phyloP scores from a whole-genome alignment of 179 eudicot genomes.

The Silene vulgaris region DNA sequence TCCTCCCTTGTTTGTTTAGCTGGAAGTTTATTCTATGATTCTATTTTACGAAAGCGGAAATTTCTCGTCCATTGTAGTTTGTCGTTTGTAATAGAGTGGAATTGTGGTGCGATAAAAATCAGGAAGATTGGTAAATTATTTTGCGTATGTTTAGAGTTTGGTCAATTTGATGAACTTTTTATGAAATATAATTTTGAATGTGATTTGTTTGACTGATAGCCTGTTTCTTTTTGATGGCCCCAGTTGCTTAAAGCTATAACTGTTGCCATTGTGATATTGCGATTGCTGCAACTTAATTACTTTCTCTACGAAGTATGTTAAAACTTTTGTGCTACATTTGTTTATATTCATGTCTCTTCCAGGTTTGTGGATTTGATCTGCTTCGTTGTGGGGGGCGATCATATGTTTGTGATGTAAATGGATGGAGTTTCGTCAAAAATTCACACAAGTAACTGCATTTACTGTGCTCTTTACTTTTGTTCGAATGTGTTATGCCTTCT shows the following conservation, averaged over 20 bases:
- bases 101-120: no score
- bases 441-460: constrained; percentile 65
- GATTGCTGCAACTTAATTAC: not conserved
- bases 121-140: no score
- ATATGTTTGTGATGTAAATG: constrained; percentile 96
- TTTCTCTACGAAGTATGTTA: not conserved
- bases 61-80: no score
- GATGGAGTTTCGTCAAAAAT: constrained; percentile 98
- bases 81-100: no score
- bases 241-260: constrained; percentile 1
- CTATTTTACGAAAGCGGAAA: no score
- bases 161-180: no score
- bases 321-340: constrained; percentile 7
- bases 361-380: constrained; percentile 99
- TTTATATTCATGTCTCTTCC: constrained; percentile 25
- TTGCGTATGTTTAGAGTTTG: no score
- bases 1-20: no score
- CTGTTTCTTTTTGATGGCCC: not conserved
- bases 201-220: not conserved
- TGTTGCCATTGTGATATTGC: constrained; percentile 1
- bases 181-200: no score
- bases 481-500: constrained; percentile 59
- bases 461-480: constrained; percentile 35
- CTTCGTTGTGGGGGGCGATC: constrained; percentile 91
- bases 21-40: no score